Base-by-base conservation (phyloP, 73 alveolate genomes). In the Paramecium biaurelia region DNA sequence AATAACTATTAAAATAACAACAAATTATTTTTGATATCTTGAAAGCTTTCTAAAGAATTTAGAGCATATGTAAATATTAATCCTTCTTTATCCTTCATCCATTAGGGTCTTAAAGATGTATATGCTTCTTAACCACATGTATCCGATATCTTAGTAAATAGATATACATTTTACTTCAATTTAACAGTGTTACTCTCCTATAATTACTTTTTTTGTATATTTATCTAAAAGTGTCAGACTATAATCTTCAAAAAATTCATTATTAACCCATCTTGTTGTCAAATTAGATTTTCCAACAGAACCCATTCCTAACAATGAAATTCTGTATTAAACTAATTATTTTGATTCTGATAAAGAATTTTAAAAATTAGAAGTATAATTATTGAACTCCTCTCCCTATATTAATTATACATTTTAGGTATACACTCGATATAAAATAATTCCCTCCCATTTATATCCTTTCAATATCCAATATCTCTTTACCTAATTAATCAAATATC, bases 41-140 rank as follows among this genome's bases (percentile, higher is more conserved):
- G 56, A 47, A 79, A 79, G 20, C 90, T 79, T 79, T 79, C 74
- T 18, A n/a, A 20, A 24, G 70, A 38, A 20, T 79, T 79, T 3
- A 79, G 8, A 20, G 90, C 90, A 43, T 79, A 79, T 14, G 90
- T 47, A 24, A 79, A 79, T 79, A 79, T 79, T 11, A 79, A 24
- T 14, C 90, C 90, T 43, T 79, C 90, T 18, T 79, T 79, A 43
- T 79, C 90, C 28, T 79, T 79, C 90, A 79, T 79, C 90, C 90
- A 79, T 47, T 47, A 21, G 5, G 74, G 43, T 79, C 90, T 79
- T 11, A 79, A 47, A 5, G 76, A 41, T 21, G 74, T 47, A 24
- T 79, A 79, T n/a, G 35, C 90, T 45, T 79, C 90, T 79, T 79
- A 42, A 47, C 90, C 90, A 43, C 90, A 79, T 23, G 90, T 79